phyloP scores from a whole-genome alignment of 495 filamentous ascomycete genomes.

The Penicillium coffeae region DNA sequence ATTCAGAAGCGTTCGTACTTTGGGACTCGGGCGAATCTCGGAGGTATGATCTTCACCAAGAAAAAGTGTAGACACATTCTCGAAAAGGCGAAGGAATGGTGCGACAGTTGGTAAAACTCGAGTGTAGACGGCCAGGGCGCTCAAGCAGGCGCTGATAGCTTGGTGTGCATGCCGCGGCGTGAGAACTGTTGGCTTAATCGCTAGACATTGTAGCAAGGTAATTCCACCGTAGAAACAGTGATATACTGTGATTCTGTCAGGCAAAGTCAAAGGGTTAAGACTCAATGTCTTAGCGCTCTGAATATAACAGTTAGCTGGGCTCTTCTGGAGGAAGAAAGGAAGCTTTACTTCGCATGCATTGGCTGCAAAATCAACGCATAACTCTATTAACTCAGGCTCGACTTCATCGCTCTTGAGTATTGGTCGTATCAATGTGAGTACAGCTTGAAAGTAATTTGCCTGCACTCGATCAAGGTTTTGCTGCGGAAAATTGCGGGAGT shows the following conservation, averaged over 20 bases:
- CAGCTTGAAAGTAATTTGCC: constrained; percentile 12
- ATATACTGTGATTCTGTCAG: constrained; percentile 12
- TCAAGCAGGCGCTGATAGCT: constrained; percentile 11
- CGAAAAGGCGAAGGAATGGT: constrained; percentile 9
- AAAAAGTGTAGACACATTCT: constrained; percentile 10
- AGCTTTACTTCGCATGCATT: constrained; percentile 8
- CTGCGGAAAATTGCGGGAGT: constrained; percentile 4
- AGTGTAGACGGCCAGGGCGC: constrained; percentile 10
- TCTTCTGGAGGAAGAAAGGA: background rate
- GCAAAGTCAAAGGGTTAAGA: constrained; percentile 7
- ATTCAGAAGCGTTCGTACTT: constrained; percentile 7
- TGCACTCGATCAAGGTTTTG: constrained; percentile 14
- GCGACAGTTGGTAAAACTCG: constrained; percentile 7
- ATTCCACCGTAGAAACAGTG: constrained; percentile 13
- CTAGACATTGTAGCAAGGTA: constrained; percentile 8
- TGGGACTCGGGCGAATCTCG: background rate
- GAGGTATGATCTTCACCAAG: constrained; percentile 3
- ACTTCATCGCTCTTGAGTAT: constrained; percentile 2
- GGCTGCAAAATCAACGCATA: constrained; percentile 10
- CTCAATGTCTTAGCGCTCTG: constrained; percentile 10
- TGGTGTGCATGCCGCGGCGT: constrained; percentile 6
- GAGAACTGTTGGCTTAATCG: constrained; percentile 7
- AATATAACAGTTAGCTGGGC: background rate
- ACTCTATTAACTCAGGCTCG: constrained; percentile 3
- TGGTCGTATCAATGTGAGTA: constrained; percentile 6